Evolutionary conservation across 2,329 filamentous ascomycete species (phyloP).

Genomic region (Colletotrichum navitas): DNA sequence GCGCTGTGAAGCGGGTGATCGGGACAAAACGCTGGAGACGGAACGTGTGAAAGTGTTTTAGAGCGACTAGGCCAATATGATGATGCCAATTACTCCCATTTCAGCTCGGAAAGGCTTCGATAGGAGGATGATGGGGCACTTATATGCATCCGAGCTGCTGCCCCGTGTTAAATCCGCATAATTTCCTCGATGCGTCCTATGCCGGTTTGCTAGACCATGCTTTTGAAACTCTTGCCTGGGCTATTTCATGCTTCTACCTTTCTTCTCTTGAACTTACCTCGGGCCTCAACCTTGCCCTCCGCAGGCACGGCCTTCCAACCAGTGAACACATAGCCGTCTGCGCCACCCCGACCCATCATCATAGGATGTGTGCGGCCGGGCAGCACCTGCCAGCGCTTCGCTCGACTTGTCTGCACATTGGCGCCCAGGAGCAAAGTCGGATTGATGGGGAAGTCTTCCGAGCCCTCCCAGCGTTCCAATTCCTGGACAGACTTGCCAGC

Average conservation of each 20-base stretch:
- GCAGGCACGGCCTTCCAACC: constrained; percentile 84
- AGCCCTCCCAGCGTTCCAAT: constrained; percentile 69
- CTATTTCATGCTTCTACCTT: constrained; percentile 61
- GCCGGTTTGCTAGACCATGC: not conserved
- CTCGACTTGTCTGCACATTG: constrained; percentile 82
- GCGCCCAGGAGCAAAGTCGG: constrained; percentile 86
- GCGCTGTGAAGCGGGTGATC: constrained; percentile 66
- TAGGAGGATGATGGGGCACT: constrained; percentile 33
- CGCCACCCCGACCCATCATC: constrained; percentile 90
- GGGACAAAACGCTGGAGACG: constrained; percentile 10
- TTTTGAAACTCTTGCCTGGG: not conserved
- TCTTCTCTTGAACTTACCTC: constrained; percentile 81
- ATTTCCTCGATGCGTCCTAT: not conserved
- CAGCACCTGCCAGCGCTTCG: constrained; percentile 88
- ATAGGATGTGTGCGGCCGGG: constrained; percentile 92
- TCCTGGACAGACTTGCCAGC: constrained; percentile 61
- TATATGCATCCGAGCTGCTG: constrained; percentile 25
- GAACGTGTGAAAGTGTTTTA: constrained; percentile 14
- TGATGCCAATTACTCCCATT: constrained; percentile 32
- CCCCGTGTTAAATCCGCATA: not conserved
- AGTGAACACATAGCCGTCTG: constrained; percentile 92
- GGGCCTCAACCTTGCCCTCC: constrained; percentile 83
- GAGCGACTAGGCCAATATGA: constrained; percentile 33
- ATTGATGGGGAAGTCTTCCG: constrained; percentile 86
- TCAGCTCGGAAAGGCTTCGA: constrained; percentile 5